phyloP scores from a whole-genome alignment of 176 grass and related monocot species.

The Zizania latifolia region DNA sequence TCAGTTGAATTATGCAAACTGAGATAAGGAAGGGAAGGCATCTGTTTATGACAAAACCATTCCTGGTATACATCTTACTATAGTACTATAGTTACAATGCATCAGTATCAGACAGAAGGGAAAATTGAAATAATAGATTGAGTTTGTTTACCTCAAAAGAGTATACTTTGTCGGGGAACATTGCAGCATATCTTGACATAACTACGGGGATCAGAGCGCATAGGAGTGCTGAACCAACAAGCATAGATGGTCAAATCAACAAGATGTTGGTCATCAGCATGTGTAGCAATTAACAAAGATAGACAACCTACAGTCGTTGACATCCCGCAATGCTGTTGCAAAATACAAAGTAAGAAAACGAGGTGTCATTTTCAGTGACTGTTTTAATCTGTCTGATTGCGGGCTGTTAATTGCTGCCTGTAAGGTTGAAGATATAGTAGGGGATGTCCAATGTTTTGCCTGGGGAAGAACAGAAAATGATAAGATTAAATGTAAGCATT shows the following conservation, averaged over 20 bases:
- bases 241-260: slow-evolving; percentile 25
- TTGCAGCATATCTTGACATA: slow-evolving; percentile 86
- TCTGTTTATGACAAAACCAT: neutral
- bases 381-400: slow-evolving; percentile 72
- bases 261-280: slow-evolving; percentile 16
- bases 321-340: slow-evolving; percentile 52
- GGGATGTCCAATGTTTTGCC: slow-evolving; percentile 92
- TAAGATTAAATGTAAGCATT: neutral
- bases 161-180: slow-evolving; percentile 90
- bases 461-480: slow-evolving; percentile 21
- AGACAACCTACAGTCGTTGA: slow-evolving; percentile 65
- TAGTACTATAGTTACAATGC: neutral
- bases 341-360: slow-evolving; percentile 67
- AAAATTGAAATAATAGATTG: neutral
- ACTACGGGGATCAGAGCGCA: slow-evolving; percentile 87
- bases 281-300: slow-evolving; percentile 16
- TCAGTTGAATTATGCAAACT: neutral
- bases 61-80: neutral
- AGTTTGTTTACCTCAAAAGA: slow-evolving; percentile 67
- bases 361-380: slow-evolving; percentile 73
- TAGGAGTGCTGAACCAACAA: slow-evolving; percentile 66
- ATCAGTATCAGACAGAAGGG: neutral
- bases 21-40: neutral
- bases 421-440: slow-evolving; percentile 67
- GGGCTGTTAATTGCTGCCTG: slow-evolving; percentile 55